phyloP scores from a whole-genome alignment of 495 filamentous ascomycete species.

The Aspergillus olivimuriae region DNA sequence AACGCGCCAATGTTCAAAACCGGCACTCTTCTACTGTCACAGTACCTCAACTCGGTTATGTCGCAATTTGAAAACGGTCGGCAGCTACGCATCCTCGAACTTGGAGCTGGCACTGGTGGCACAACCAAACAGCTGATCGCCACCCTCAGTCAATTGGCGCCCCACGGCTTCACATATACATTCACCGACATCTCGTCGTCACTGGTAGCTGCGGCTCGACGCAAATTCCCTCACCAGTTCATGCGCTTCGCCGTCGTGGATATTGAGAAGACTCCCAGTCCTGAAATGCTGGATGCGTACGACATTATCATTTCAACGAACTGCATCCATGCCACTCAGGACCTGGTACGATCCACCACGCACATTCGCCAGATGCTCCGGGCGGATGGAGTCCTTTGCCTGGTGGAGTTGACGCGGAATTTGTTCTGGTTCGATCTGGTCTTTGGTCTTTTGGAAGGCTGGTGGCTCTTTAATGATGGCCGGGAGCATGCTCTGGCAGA shows the following conservation, averaged over 20 bases:
- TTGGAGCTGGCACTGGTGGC: no score
- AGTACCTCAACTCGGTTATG: constrained; percentile 13
- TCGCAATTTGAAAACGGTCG: no score
- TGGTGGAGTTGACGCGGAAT: constrained; percentile 39
- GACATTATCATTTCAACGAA: constrained; percentile 42
- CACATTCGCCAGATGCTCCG: constrained; percentile 31
- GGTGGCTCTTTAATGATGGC: constrained; percentile 45
- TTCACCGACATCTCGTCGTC: constrained; percentile 41
- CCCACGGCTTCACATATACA: constrained; percentile 39
- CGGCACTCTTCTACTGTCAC: constrained; percentile 40
- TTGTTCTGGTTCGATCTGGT: constrained; percentile 38
- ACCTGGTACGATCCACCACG: constrained; percentile 16
- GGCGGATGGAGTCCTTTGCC: constrained; percentile 32
- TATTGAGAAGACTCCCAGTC: constrained; percentile 27
- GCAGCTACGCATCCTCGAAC: no score
- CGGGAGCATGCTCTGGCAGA: constrained; percentile 27
- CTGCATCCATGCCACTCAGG: constrained; percentile 41
- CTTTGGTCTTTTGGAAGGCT: constrained; percentile 44
- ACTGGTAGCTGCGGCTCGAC: constrained; percentile 28
- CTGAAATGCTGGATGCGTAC: constrained; percentile 16
- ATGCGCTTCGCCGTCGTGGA: constrained; percentile 36
- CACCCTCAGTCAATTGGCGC: no score
- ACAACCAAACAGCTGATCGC: no score
- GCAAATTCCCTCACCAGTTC: constrained; percentile 24
- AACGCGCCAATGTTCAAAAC: constrained; percentile 33